Conservation (phyloP, 2,329 filamentous ascomycete species). For the Penicillium brasilianum region DNA sequence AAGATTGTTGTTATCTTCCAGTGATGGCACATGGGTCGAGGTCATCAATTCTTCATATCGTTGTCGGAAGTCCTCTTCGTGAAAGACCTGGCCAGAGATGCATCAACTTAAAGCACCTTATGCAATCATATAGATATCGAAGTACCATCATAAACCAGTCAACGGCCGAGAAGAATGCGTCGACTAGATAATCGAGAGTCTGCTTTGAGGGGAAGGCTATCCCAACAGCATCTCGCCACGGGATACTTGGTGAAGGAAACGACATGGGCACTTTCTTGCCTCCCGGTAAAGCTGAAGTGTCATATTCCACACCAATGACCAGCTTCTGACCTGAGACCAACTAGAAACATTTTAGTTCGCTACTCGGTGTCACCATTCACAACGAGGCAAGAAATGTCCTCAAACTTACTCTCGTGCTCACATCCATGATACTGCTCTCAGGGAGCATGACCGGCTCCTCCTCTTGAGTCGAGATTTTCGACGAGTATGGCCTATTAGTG, state of each 20-base stretch:
- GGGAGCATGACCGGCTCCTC: neutral
- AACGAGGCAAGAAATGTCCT: neutral
- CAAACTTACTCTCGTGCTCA: neutral
- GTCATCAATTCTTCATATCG: conserved; percentile 17
- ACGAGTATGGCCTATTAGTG: neutral
- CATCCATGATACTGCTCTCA: neutral
- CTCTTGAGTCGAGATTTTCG: neutral
- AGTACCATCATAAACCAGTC: neutral
- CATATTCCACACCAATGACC: neutral
- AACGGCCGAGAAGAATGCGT: neutral
- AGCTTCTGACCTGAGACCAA: neutral
- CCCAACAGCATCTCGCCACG: neutral
- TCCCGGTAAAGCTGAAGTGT: neutral
- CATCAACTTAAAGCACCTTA: neutral
- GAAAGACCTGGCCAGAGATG: conserved; percentile 15
- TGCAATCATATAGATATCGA: neutral
- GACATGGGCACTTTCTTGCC: neutral
- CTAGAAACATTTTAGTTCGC: neutral
- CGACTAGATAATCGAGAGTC: neutral
- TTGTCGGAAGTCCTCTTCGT: conserved; percentile 19
- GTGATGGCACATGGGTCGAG: neutral
- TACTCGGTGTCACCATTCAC: neutral
- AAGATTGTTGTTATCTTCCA: neutral
- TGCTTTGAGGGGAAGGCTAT: neutral
- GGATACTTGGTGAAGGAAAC: neutral